Evolutionary conservation across 2,329 filamentous ascomycete genomes (phyloP), one percentile per base, ranked within the genome.

Genomic region (Aspergillus awamori): DNA sequence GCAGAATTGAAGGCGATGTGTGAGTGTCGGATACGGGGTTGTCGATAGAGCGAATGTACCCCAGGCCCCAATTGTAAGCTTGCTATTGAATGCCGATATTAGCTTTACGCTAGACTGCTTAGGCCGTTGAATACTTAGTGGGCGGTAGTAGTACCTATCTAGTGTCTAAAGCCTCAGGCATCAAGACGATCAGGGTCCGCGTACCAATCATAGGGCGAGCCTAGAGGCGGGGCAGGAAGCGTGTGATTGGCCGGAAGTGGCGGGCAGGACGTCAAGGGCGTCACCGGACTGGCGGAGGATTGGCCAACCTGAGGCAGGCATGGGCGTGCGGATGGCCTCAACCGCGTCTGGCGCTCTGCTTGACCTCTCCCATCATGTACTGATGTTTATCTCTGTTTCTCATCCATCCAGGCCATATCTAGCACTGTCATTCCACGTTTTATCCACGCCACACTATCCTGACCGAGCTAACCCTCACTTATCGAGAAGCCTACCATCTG

Each of bases 261-360:
- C 24, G 41, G 47, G 33, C 51, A 60, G 60, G 53, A 65, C 60
- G 64, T 65, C 64, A 64, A 36, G 55, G 38, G 58, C 61, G 53
- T 49, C 57, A 36, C 43, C 53, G 51, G 33, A 36, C 33, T 36
- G 33, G 33, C 33, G 33, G 33, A 36, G 33, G 33, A 36, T 36
- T 36, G 33, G 33, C 33, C 33, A 36, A 36, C 33, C 33, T 36
- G 33, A 36, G 33, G 33, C 33, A 36, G 33, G 33, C 33, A 11
- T 11, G n/a, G 36, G 11, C 15, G 28, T 48, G 43, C 22, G 47
- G 54, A 48, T 49, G 20, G 33, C 41, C 10, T 49, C 54, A 36
- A 33, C 36, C 41, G 28, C 43, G 36, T 49, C 38, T 41, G 48
- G 38, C 43, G 10, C 28, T 39, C 15, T 38, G 43, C 26, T 22